Evolutionary conservation across 495 filamentous ascomycete species (phyloP), one percentile per base, ranked within the genome.

Genomic region (Letharia columbiana): DNA sequence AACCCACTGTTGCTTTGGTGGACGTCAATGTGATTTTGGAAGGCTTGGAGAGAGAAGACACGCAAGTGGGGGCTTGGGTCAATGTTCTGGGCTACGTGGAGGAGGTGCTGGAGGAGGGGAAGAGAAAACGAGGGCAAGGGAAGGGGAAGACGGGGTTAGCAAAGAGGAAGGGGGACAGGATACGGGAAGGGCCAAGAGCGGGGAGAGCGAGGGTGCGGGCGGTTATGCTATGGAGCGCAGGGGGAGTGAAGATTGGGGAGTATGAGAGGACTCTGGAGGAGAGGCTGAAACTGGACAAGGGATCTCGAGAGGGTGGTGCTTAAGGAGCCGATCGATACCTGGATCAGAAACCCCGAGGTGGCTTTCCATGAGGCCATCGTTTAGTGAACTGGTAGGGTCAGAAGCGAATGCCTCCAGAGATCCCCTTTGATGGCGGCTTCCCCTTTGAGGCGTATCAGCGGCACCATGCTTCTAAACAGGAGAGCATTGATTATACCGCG

Each of bases 41-140:
- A 64, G 79, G 76, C 28, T 70, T 92, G 65, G 84, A 85, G 31
- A 73, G 81, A 40, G 84, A 87, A 62, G 85, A 90, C 39, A 80
- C 86, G 63, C 79, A 85, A 50, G 77, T 88, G 9, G 94, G 94
- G n/a, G 83, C 88, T 59, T 98, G 94, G 94, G 73, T 96, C 28
- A 94, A 96, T 74, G 83, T 97, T 1, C 82, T 96, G 62, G 94
- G 93, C 3, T 96, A 96, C 74, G 80, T 95, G 45, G 63, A 67
- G 39, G 64, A 62, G n/a, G 33, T 56, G 0, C 31, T 50, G 56
- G n/a, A 65, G 61, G 60, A 62, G 15, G 39, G 44, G 35, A 66
- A 31, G 58, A 62, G 42, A 33, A 23, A 49, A 11, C 39, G 12
- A 13, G 15, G 10, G 15, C 37, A 20, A 23, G 11, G 39, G 54